These are phyloP conservation scores for Myriangium duriaei DNA, from an alignment of 2,329 filamentous ascomycete species.

Conservation along the genomic window DNA sequence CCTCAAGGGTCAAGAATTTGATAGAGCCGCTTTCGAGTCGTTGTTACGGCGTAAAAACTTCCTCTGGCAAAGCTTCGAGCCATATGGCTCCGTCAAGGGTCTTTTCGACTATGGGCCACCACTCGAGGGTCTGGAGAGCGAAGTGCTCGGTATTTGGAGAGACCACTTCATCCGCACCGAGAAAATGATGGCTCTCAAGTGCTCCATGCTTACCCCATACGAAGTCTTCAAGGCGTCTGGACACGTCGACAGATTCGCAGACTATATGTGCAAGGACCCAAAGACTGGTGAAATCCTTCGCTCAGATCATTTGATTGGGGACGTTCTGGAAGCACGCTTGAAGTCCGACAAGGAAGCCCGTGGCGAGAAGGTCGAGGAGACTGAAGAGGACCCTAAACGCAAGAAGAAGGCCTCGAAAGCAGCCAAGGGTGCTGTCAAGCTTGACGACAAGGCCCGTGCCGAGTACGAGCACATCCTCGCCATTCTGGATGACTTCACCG, in stretches of 20 bases:
- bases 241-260: slow-evolving; percentile 94
- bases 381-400: slow-evolving; percentile 70
- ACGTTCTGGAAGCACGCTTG: slow-evolving; percentile 73
- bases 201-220: slow-evolving; percentile 83
- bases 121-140: slow-evolving; percentile 72
- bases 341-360: slow-evolving; percentile 89
- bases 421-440: slow-evolving; percentile 55
- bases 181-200: slow-evolving; percentile 92
- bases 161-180: slow-evolving; percentile 90
- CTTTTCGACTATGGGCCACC: slow-evolving; percentile 91
- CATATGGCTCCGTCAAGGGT: slow-evolving; percentile 46
- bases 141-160: slow-evolving; percentile 79
- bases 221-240: slow-evolving; percentile 86
- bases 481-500: slow-evolving; percentile 89
- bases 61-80: slow-evolving; percentile 91
- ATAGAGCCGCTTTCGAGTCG: slow-evolving; percentile 68
- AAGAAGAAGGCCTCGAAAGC: slow-evolving; percentile 69
- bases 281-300: slow-evolving; percentile 95
- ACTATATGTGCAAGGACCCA: slow-evolving; percentile 88
- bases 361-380: slow-evolving; percentile 61
- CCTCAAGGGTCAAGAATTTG: slow-evolving; percentile 79
- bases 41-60: slow-evolving; percentile 82
- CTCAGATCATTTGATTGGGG: slow-evolving; percentile 92
- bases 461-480: slow-evolving; percentile 89
- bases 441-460: slow-evolving; percentile 72